phyloP scores from a whole-genome alignment of 768 basidiomycete genomes.

The Tylopilus subfusipes region DNA sequence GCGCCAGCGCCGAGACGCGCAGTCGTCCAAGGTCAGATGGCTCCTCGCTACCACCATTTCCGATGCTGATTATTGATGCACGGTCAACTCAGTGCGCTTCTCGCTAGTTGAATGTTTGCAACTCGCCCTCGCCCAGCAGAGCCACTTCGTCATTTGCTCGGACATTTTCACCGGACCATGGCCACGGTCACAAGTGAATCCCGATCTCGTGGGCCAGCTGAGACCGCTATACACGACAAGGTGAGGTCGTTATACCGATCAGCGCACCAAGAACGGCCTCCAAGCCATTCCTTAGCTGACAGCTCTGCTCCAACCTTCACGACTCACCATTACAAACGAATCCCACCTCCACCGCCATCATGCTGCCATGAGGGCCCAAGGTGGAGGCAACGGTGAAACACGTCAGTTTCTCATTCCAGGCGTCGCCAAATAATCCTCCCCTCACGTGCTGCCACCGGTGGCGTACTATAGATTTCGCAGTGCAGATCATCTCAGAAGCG shows the following conservation, averaged over 20 bases:
- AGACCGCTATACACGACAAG: slow-evolving; percentile 60
- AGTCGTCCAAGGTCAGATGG: slow-evolving; percentile 6
- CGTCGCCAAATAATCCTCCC: slow-evolving; percentile 7
- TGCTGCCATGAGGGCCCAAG: slow-evolving; percentile 70
- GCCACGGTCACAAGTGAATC: slow-evolving; percentile 23
- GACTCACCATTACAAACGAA: slow-evolving; percentile 71
- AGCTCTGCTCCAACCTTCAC: slow-evolving; percentile 54
- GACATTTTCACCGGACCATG: slow-evolving; percentile 27
- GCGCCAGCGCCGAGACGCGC: slow-evolving; percentile 1
- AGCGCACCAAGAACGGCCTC: slow-evolving; percentile 18
- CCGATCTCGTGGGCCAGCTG: slow-evolving; percentile 45
- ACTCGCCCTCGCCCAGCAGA: slow-evolving; percentile 16
- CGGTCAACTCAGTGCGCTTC: slow-evolving; percentile 7
- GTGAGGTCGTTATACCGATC: slow-evolving; percentile 34
- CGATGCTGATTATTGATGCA: slow-evolving; percentile 23
- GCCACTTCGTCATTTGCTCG: slow-evolving; percentile 17
- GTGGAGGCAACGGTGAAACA: slow-evolving; percentile 70
- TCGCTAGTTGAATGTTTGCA: slow-evolving; percentile 25
- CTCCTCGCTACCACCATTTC: slow-evolving; percentile 9
- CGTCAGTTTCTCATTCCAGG: slow-evolving; percentile 50
- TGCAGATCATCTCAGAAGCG: slow-evolving; percentile 66
- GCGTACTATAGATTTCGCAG: slow-evolving; percentile 66
- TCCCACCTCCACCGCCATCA: slow-evolving; percentile 87
- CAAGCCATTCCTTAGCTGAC: slow-evolving; percentile 49
- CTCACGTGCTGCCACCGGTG: slow-evolving; percentile 23